Base-by-base conservation (phyloP, 805 yeast genomes). In the Candida rishiriensis region DNA sequence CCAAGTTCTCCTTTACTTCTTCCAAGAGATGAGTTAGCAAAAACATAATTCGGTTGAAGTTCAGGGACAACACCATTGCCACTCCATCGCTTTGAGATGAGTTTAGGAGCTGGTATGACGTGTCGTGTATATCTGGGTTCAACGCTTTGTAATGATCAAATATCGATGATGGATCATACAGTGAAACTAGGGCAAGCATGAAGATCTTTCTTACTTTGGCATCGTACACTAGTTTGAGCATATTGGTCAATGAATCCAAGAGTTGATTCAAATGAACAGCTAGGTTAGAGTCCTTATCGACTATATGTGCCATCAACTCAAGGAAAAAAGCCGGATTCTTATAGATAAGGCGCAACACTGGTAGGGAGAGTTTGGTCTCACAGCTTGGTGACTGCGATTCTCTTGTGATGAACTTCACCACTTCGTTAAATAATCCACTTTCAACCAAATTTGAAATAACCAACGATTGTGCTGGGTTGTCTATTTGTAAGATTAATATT, bases 121-220 rank as follows among this genome's bases (percentile, higher is more conserved):
- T 18, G 50, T 56, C 48, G 13, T n/a, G 3, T 40, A 47, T 33
- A 40, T 53, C 29, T 29, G 48, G 43, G 43, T 59, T 51, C 44
- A 48, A 40, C 40, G 44, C 26, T 10, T 39, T 43, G 30, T 57
- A 59, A 15, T 36, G 18, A 9, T 29, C 40, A 31, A 42, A 38
- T 1, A 53, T 18, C 1, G 45, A 29, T n/a, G 38, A 36, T 10
- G 42, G 26, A 14, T 50, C 43, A 61, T 71, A 54, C 43, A 62
- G 26, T 9, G 65, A 49, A 5, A 64, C 29, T 21, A 66, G 47
- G 1, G 63, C 66, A 7, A 66, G 39, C 4, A 62, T 37, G 38
- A 49, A 57, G 5, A 64, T 66, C 61, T 91, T 91, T 49, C 85
- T 79, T 52, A 80, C 78, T 47, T 87, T 73, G 1, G 95, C 90